Conservation (phyloP, 495 filamentous ascomycete species). For the Aspergillus campestris region DNA sequence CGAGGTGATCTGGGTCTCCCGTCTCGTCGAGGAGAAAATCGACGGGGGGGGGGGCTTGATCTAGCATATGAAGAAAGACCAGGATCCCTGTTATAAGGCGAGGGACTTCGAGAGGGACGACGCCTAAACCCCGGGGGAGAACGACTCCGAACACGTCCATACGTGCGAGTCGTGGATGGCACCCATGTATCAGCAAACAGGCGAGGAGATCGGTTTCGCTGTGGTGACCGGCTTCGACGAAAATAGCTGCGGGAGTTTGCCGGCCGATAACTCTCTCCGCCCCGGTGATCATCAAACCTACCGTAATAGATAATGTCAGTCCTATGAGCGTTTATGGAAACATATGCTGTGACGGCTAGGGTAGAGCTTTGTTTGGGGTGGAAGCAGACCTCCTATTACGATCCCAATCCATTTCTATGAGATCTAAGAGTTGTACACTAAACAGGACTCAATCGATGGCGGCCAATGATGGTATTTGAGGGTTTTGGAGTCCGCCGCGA, state of each 20-base stretch:
- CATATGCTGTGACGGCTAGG: neutral
- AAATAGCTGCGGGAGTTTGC: constrained; percentile 29
- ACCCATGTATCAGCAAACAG: constrained; percentile 42
- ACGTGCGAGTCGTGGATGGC: constrained; percentile 28
- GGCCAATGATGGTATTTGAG: neutral
- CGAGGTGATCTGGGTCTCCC: constrained; percentile 35
- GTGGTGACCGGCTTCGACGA: constrained; percentile 34
- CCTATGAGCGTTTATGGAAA: neutral
- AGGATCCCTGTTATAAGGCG: constrained; percentile 29
- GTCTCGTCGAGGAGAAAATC: constrained; percentile 42
- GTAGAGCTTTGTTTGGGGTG: constrained; percentile 1
- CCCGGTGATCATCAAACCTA: constrained; percentile 46
- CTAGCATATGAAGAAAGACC: constrained; percentile 25
- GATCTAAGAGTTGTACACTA: neutral
- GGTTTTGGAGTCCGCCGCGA: no score
- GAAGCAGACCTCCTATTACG: constrained; percentile 37
- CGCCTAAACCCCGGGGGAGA: constrained; percentile 35
- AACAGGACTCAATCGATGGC: no score
- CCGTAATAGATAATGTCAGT: neutral
- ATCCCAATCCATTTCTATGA: constrained; percentile 37
- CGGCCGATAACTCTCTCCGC: constrained; percentile 48
- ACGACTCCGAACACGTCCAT: constrained; percentile 35
- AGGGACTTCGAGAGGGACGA: constrained; percentile 41
- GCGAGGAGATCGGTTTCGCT: constrained; percentile 33
- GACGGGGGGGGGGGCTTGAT: constrained; percentile 32